Percentiles rank a stretch among this genome's conserved stretches.
Evolutionary conservation across 2,329 filamentous ascomycete genomes (phyloP).

Genomic region (Pleomassaria siparia): DNA sequence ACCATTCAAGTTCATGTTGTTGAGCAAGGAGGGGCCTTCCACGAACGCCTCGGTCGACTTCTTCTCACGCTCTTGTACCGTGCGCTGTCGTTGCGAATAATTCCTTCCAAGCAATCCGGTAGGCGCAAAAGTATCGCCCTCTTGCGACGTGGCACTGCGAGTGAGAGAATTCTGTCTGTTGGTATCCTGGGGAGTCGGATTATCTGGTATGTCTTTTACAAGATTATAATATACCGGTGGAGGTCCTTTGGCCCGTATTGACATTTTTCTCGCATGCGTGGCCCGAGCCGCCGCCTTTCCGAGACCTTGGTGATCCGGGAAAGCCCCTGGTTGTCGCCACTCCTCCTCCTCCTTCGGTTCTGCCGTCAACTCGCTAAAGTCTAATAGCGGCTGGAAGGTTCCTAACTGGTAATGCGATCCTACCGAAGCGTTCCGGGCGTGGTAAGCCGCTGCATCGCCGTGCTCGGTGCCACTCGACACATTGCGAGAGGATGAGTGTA

Average conservation of each 20-base stretch:
- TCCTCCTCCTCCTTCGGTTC: slow-evolving; percentile 28
- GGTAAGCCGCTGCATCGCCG: slow-evolving; percentile 18
- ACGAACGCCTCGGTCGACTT: slow-evolving; percentile 52
- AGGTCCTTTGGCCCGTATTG: slow-evolving; percentile 38
- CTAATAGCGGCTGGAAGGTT: slow-evolving; percentile 67
- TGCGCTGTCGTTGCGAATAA: slow-evolving; percentile 51
- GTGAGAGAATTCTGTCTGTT: slow-evolving; percentile 22
- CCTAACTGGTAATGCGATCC: slow-evolving; percentile 64
- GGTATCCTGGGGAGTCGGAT: slow-evolving; percentile 13
- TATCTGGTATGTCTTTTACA: slow-evolving; percentile 15
- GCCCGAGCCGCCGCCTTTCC: slow-evolving; percentile 27
- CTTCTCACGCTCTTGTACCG: slow-evolving; percentile 42
- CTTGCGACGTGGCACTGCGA: slow-evolving; percentile 23
- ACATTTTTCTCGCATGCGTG: slow-evolving; percentile 40
- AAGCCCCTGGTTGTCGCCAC: slow-evolving; percentile 25
- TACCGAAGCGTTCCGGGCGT: slow-evolving; percentile 38
- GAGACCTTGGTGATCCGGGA: slow-evolving; percentile 26
- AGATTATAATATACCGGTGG: slow-evolving; percentile 38
- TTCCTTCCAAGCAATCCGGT: slow-evolving; percentile 52
- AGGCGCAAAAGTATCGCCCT: slow-evolving; percentile 48
- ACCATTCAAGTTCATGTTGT: slow-evolving; percentile 40
- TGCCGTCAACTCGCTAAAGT: slow-evolving; percentile 61
- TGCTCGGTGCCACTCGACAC: slow-evolving; percentile 17
- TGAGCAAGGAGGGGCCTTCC: slow-evolving; percentile 60
- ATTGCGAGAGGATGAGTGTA: slow-evolving; percentile 4